These are phyloP conservation scores for Alternaria atra DNA, from an alignment of 2,329 filamentous ascomycete genomes.

Conservation along the genomic window DNA sequence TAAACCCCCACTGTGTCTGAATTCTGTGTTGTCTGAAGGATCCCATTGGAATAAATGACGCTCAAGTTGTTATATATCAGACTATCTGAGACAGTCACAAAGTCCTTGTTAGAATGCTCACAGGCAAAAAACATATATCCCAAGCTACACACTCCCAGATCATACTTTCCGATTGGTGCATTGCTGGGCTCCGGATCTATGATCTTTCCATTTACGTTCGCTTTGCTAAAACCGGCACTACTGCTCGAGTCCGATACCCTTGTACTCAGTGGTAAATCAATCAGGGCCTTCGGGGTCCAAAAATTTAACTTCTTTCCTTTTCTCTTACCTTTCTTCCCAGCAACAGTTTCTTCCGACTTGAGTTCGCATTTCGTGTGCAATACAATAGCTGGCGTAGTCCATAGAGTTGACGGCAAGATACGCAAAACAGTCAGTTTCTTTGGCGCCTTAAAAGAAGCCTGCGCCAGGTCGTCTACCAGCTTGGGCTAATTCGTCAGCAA, in stretches of 20 bases:
- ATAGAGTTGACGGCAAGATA: not conserved
- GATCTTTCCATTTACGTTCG: not conserved
- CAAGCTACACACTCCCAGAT: not conserved
- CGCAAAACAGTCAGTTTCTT: not conserved
- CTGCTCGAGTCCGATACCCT: not conserved
- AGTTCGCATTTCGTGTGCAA: not conserved
- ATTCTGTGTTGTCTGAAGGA: slow-evolving; percentile 32
- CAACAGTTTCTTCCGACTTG: not conserved
- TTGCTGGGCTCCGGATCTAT: not conserved
- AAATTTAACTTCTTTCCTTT: not conserved
- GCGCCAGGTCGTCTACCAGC: not conserved
- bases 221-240: not conserved
- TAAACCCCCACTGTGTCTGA: slow-evolving; percentile 45
- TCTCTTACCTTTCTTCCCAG: not conserved
- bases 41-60: not conserved
- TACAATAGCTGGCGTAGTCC: not conserved
- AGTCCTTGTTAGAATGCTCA: not conserved
- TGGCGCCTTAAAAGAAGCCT: not conserved
- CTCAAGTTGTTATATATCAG: not conserved
- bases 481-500: not conserved
- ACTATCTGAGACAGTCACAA: not conserved
- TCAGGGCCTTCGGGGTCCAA: not conserved
- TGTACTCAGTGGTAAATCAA: not conserved
- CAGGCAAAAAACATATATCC: not conserved
- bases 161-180: not conserved